These are phyloP conservation scores for Triticum monococcum DNA, from an alignment of 176 grass and related monocot species.

Conservation along the genomic window DNA sequence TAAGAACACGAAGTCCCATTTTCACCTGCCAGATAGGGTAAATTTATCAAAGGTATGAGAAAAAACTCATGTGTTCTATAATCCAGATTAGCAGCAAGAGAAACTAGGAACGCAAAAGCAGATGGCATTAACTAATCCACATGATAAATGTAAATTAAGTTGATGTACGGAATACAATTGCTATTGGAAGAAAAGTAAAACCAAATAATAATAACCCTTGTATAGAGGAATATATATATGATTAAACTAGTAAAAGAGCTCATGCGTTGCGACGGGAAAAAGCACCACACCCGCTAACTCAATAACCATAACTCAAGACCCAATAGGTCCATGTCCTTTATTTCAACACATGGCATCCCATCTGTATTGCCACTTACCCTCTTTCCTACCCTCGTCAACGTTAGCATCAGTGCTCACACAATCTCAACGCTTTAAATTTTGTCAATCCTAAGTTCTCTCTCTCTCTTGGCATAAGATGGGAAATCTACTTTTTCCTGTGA, in stretches of 20 bases:
- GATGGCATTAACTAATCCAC: neutral
- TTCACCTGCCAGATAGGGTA: slow-evolving; percentile 54
- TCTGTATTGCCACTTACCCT: too few relatives aligned
- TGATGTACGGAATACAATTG: neutral
- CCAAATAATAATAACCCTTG: neutral
- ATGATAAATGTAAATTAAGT: neutral
- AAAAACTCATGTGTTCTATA: neutral
- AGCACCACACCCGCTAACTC: too few relatives aligned
- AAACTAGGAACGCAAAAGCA: neutral
- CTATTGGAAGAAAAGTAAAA: neutral
- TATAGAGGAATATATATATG: neutral
- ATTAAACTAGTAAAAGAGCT: neutral
- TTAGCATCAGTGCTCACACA: too few relatives aligned
- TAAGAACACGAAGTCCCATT: slow-evolving; percentile 17
- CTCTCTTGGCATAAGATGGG: too few relatives aligned
- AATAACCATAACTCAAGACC: too few relatives aligned
- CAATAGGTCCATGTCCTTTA: too few relatives aligned
- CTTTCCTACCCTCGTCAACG: too few relatives aligned
- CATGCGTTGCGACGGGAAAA: too few relatives aligned
- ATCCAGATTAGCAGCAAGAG: neutral
- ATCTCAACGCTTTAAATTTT: too few relatives aligned
- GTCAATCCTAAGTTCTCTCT: too few relatives aligned
- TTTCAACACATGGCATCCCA: too few relatives aligned
- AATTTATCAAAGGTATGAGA: slow-evolving; percentile 1
- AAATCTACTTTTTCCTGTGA: too few relatives aligned